Evolutionary conservation across 306 rosid genomes (phyloP).

Genomic region (Vigna trinervia): DNA sequence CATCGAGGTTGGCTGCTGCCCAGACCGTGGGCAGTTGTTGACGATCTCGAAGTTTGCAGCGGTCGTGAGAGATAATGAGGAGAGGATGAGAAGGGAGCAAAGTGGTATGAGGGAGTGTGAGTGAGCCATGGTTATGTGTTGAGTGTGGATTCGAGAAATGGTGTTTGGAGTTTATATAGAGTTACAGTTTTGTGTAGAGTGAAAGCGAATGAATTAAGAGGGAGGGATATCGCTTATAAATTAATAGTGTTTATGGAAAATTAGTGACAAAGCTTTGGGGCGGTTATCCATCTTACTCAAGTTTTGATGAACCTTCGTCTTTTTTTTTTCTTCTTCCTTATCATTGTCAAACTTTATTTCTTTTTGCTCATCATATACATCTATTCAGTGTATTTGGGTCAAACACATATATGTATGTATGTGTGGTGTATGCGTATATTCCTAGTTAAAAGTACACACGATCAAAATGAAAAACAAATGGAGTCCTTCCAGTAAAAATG

Average conservation of each 20-base stretch:
- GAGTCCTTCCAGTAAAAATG: too few species aligned
- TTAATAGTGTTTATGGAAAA: not conserved
- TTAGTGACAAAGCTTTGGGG: not conserved
- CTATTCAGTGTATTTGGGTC: too few species aligned
- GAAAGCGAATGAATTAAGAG: too few species aligned
- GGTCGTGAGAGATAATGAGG: not conserved
- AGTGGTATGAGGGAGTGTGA: not conserved
- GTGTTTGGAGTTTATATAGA: conserved; percentile 41
- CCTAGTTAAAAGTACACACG: too few species aligned
- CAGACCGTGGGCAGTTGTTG: conserved; percentile 66
- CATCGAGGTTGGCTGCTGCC: conserved; percentile 61
- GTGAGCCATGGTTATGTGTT: conserved; percentile 27
- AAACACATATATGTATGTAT: too few species aligned
- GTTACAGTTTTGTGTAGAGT: too few species aligned
- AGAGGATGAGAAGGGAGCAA: conserved; percentile 17
- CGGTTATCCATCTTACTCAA: not conserved
- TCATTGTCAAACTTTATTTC: not conserved
- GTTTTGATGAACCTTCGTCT: too few species aligned
- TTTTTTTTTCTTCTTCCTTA: not conserved
- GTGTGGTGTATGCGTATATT: too few species aligned
- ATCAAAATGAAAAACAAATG: too few species aligned
- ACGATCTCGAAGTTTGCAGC: conserved; percentile 53
- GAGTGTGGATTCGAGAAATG: not conserved
- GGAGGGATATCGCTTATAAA: not conserved
- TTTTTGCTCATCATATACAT: too few species aligned